A percentile compares a stretch with the other conserved stretches of the same genome.
These are phyloP conservation scores for Alectoria sarmentosa DNA, from an alignment of 495 filamentous ascomycete genomes.

Conservation along the genomic window DNA sequence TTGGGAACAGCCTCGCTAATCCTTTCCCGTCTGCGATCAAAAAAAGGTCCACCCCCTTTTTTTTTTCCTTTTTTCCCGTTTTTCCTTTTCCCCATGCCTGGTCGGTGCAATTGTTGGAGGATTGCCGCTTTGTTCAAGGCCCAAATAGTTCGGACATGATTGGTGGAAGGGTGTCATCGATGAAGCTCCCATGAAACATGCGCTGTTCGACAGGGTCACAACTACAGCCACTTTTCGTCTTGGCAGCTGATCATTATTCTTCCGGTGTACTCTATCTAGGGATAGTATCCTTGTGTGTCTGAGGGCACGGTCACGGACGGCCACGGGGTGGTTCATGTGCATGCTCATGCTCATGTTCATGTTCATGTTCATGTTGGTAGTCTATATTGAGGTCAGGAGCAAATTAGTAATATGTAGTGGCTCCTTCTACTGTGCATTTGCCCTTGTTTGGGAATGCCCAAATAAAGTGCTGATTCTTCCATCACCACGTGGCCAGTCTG, in stretches of 20 bases:
- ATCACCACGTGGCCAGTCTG: too few relatives aligned
- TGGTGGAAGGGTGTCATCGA: not conserved
- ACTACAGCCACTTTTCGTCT: not conserved
- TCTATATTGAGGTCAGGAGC: too few relatives aligned
- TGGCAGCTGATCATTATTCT: constrained; percentile 15
- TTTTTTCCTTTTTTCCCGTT: not conserved
- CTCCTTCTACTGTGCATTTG: too few relatives aligned
- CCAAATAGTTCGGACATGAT: not conserved
- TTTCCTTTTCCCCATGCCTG: not conserved
- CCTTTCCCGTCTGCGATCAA: not conserved
- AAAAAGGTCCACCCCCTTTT: not conserved
- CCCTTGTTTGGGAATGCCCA: too few relatives aligned
- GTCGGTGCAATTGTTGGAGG: not conserved
- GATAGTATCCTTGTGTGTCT: not conserved
- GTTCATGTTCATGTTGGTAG: too few relatives aligned
- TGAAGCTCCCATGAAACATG: constrained; percentile 9
- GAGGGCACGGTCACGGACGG: not conserved
- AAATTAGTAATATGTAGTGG: too few relatives aligned
- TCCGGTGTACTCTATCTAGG: too few relatives aligned
- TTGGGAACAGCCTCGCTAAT: constrained; percentile 6
- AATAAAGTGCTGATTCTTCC: too few relatives aligned
- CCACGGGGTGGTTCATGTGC: too few relatives aligned
- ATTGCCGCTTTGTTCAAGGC: not conserved
- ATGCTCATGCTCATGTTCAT: too few relatives aligned
- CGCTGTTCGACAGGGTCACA: not conserved